phyloP scores from a whole-genome alignment of 441 rosid genomes.

The Eutrema salsugineum region DNA sequence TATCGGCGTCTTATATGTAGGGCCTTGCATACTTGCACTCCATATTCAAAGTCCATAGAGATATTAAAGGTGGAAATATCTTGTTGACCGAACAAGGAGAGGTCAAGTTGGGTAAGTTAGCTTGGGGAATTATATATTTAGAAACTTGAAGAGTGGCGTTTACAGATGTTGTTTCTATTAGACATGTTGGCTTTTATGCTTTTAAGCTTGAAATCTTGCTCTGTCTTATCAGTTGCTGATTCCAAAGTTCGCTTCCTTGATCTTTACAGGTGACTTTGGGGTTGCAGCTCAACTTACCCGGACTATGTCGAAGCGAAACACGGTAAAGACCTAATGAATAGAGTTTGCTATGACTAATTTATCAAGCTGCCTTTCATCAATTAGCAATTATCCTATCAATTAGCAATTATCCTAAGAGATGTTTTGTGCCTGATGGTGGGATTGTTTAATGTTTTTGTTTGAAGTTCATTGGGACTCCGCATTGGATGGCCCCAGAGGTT shows the following conservation, averaged over 20 bases:
- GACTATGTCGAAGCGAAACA: slow-evolving; percentile 99
- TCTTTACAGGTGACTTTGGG: slow-evolving; percentile 95
- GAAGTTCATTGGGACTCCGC: slow-evolving; percentile 99
- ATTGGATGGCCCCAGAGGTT: slow-evolving; percentile 99
- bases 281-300: slow-evolving; percentile 99
- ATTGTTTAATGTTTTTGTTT: slow-evolving; percentile 22
- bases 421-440: slow-evolving; percentile 10
- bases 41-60: slow-evolving; percentile 98
- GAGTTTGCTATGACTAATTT: slow-evolving; percentile 12
- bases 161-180: slow-evolving; percentile 3
- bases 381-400: too few species aligned
- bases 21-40: slow-evolving; percentile 98
- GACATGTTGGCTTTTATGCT: neutral
- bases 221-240: slow-evolving; percentile 19
- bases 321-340: slow-evolving; percentile 42
- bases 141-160: neutral
- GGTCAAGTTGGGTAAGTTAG: slow-evolving; percentile 92
- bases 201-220: slow-evolving; percentile 7
- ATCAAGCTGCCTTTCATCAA: neutral
- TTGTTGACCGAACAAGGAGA: slow-evolving; percentile 99
- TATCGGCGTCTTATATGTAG: slow-evolving; percentile 42
- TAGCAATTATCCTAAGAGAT: neutral
- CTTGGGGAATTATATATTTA: slow-evolving; percentile 6
- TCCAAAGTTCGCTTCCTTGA: slow-evolving; percentile 16
- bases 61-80: slow-evolving; percentile 98